Base-by-base conservation (phyloP, 192 early-diverging fungal species). In the Backusella luteola region DNA sequence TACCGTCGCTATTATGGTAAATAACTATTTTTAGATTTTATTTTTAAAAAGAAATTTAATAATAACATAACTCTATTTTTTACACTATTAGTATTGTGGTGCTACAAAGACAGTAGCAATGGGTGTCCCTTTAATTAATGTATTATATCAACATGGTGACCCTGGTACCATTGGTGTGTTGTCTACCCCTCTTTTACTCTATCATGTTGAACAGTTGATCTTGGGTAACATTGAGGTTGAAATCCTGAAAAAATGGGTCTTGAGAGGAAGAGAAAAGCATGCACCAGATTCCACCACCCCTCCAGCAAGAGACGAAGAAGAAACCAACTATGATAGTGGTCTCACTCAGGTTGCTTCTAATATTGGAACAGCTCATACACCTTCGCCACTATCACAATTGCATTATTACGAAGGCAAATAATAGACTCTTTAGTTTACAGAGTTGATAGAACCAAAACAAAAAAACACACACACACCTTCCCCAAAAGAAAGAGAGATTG, bases 81-180 rank as follows among this genome's bases (percentile, higher is more conserved):
- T 34, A 7, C 19, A 14, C 29, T 46, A n/a, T 14, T 59, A 81
- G 80, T 91, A 89, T 77, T 92, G 91, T 78, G 92, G 87, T 14
- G 90, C 90, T 3, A 93, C 92, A 1, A 93, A 93, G 74, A 91
- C 92, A 2, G 90, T 93, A 23, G 90, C 92, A 0, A 86, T 93
- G 81, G 92, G 92, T 21, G 90, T 93, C 19, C 92, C 92, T 1
- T 84, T 93, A 67, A 92, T 93, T 78, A 91, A 91, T 74, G 86
- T 92, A n/a, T 78, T 93, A 46, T 92, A 91, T 56, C 76, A 80
- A 29, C 78, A 77, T 36, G 79, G 78, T 4, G 76, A 78, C 38
- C 90, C 85, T 52, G 80, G 81, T 73, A 78, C 81, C 71, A 69
- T 73, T 14, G 92, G 92, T 39, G 81, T 93, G 15, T 79, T 91